Conservation (phyloP, 1,284 basidiomycete species). For the Psilocybe mexicana region DNA sequence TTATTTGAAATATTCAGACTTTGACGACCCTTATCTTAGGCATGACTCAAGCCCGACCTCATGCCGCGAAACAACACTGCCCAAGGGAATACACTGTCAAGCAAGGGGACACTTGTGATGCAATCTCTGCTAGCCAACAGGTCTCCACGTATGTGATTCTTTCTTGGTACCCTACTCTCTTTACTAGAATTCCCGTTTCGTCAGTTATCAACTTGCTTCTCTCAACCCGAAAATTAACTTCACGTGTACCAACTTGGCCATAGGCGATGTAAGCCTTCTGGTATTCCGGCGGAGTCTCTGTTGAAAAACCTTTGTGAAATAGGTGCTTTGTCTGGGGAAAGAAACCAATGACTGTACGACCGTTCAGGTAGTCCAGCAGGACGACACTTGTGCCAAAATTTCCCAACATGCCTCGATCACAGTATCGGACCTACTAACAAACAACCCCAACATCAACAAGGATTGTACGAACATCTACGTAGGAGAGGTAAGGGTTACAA, state of each 20-base stretch:
- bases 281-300: background rate
- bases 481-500: background rate
- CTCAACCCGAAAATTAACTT: background rate
- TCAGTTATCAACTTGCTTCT: background rate
- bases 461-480: background rate
- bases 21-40: too few relatives aligned
- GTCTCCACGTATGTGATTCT: background rate
- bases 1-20: too few relatives aligned
- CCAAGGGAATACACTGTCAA: background rate
- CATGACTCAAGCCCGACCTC: background rate
- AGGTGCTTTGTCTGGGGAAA: background rate
- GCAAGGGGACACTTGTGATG: background rate
- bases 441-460: slow-evolving; percentile 1
- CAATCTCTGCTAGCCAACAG: background rate
- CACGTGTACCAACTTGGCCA: background rate
- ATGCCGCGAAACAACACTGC: background rate
- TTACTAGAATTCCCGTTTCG: background rate
- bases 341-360: background rate
- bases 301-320: background rate
- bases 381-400: background rate
- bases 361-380: background rate
- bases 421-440: background rate
- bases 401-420: background rate
- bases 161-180: background rate
- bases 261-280: background rate